Evolutionary conservation across 305 asterid species (phyloP).

Genomic region (Caryopteris hybrid): DNA sequence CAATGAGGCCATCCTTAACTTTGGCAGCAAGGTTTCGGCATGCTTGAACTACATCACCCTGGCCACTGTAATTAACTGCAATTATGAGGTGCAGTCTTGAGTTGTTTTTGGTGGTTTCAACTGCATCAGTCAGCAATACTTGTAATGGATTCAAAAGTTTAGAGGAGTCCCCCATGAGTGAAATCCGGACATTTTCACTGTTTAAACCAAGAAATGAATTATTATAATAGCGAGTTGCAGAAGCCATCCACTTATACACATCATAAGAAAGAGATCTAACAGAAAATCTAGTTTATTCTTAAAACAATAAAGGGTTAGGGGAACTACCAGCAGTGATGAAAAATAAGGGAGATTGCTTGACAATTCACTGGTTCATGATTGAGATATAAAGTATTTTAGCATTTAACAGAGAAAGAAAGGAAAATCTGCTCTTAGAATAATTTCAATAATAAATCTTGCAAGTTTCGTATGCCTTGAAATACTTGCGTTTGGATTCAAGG

Average conservation of each 20-base stretch:
- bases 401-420: background rate
- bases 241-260: background rate
- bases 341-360: background rate
- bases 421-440: background rate
- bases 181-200: slow-evolving; percentile 40
- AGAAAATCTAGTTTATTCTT: background rate
- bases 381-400: background rate
- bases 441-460: background rate
- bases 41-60: slow-evolving; percentile 52
- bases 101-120: slow-evolving; percentile 34
- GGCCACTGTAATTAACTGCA: slow-evolving; percentile 59
- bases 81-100: slow-evolving; percentile 45
- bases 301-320: background rate
- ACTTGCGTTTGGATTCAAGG: too few relatives aligned
- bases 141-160: slow-evolving; percentile 33
- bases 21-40: slow-evolving; percentile 44
- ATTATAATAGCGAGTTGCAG: background rate
- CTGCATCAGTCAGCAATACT: slow-evolving; percentile 27
- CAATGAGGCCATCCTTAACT: slow-evolving; percentile 44
- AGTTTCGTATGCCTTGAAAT: too few relatives aligned
- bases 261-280: background rate
- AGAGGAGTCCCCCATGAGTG: slow-evolving; percentile 44
- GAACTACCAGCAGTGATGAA: background rate
- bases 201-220: slow-evolving; percentile 9
- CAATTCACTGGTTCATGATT: background rate